Percentiles rank a stretch among this genome's conserved stretches.
Evolutionary conservation across 2,329 filamentous ascomycete genomes (phyloP).

Genomic region (Rutstroemia sp.): DNA sequence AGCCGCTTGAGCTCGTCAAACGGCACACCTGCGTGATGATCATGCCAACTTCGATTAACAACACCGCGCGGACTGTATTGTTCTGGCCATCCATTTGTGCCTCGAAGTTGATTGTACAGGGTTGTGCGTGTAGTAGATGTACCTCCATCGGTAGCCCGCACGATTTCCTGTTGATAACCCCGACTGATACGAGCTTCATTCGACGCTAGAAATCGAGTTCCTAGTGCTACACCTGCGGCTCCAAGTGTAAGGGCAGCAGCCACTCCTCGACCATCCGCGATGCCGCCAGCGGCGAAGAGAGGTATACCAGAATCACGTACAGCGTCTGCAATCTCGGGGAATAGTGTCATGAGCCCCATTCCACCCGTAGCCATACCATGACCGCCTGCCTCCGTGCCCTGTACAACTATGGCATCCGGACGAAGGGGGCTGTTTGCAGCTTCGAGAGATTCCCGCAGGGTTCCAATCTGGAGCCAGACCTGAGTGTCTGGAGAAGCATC

Average conservation of each 20-base stretch:
- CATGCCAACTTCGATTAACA: slow-evolving; percentile 45
- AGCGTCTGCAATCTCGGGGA: slow-evolving; percentile 30
- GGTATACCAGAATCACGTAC: slow-evolving; percentile 19
- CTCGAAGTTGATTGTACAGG: slow-evolving; percentile 44
- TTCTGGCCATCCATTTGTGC: slow-evolving; percentile 50
- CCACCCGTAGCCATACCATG: slow-evolving; percentile 27
- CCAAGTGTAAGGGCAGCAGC: slow-evolving; percentile 30
- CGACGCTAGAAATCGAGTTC: slow-evolving; percentile 42
- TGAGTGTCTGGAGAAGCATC: too few relatives aligned
- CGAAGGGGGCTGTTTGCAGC: slow-evolving; percentile 4
- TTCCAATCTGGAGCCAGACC: slow-evolving; percentile 31
- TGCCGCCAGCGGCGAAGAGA: slow-evolving; percentile 31
- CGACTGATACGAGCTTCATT: slow-evolving; percentile 38
- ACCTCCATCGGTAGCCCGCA: slow-evolving; percentile 42
- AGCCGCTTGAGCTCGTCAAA: slow-evolving; percentile 34
- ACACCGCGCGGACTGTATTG: slow-evolving; percentile 51
- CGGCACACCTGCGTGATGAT: slow-evolving; percentile 32
- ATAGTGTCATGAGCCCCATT: slow-evolving; percentile 27
- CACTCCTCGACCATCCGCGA: slow-evolving; percentile 31
- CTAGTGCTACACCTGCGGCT: slow-evolving; percentile 38
- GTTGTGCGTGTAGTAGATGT: slow-evolving; percentile 40
- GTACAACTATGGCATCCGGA: slow-evolving; percentile 31
- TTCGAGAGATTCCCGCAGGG: slow-evolving; percentile 19
- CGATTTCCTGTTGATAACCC: slow-evolving; percentile 41
- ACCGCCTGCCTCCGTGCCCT: slow-evolving; percentile 32